Percentiles rank a stretch among this genome's conserved stretches.
Evolutionary conservation across 495 filamentous ascomycete species (phyloP).

Genomic region (Xylaria telfairii): DNA sequence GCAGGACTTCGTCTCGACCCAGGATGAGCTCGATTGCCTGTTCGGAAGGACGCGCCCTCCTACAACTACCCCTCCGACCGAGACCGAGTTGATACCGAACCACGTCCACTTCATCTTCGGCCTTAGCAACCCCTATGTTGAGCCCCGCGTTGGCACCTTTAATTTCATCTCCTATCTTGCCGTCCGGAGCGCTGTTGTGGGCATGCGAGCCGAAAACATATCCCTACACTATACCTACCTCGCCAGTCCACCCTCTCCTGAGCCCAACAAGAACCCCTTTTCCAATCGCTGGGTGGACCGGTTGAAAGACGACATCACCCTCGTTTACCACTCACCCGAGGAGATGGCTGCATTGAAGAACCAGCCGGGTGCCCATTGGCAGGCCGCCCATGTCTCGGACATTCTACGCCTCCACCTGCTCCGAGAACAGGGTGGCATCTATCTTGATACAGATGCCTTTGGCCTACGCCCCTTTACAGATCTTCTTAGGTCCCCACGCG

Average conservation of each 20-base stretch:
- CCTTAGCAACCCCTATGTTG: slow-evolving; percentile 46
- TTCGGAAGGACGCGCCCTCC: slow-evolving; percentile 36
- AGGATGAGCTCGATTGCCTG: slow-evolving; percentile 48
- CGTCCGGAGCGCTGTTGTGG: slow-evolving; percentile 49
- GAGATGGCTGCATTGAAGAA: slow-evolving; percentile 37
- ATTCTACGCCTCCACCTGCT: slow-evolving; percentile 51
- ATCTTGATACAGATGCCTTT: slow-evolving; percentile 53
- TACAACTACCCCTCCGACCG: slow-evolving; percentile 12
- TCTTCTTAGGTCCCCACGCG: slow-evolving; percentile 38
- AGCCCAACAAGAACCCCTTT: slow-evolving; percentile 43
- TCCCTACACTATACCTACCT: slow-evolving; percentile 56
- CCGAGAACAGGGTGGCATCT: slow-evolving; percentile 51
- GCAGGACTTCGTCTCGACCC: slow-evolving; percentile 44
- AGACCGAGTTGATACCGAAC: slow-evolving; percentile 50
- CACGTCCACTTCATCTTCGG: slow-evolving; percentile 56
- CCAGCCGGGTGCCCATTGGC: slow-evolving; percentile 42
- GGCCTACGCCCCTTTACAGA: slow-evolving; percentile 47
- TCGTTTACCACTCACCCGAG: slow-evolving; percentile 49
- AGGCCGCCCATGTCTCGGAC: slow-evolving; percentile 53
- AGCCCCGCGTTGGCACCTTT: slow-evolving; percentile 46
- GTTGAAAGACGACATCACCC: slow-evolving; percentile 46
- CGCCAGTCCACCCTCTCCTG: slow-evolving; percentile 44
- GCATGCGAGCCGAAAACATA: slow-evolving; percentile 48
- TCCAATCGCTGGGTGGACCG: slow-evolving; percentile 51
- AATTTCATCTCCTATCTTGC: slow-evolving; percentile 55